A percentile compares a stretch with the other conserved stretches of the same genome.
Evolutionary conservation across 495 filamentous ascomycete species (phyloP).

Genomic region (Penicillium nucicola): DNA sequence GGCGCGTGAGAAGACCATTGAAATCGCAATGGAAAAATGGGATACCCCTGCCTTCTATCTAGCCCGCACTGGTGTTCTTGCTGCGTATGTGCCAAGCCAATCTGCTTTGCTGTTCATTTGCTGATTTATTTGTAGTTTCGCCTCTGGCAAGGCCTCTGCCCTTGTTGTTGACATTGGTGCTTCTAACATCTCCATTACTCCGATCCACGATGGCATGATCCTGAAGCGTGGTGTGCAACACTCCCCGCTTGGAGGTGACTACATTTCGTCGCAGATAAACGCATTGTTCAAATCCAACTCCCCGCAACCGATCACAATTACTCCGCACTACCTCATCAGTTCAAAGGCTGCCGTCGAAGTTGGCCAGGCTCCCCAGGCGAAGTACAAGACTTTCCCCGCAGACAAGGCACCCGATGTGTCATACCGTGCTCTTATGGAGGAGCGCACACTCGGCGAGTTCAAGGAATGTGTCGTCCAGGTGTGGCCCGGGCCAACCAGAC

Average conservation of each 20-base stretch:
- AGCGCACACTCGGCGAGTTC: slow-evolving; percentile 89
- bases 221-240: slow-evolving; percentile 82
- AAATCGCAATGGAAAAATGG: slow-evolving; percentile 95
- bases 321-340: slow-evolving; percentile 82
- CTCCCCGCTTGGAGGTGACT: slow-evolving; percentile 82
- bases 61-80: slow-evolving; percentile 63
- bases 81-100: slow-evolving; percentile 45
- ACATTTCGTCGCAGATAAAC: slow-evolving; percentile 83
- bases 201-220: slow-evolving; percentile 91
- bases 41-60: slow-evolving; percentile 91
- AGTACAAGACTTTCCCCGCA: slow-evolving; percentile 61
- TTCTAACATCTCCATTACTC: slow-evolving; percentile 84
- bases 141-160: slow-evolving; percentile 85
- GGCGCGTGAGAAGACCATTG: slow-evolving; percentile 84
- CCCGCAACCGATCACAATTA: slow-evolving; percentile 75
- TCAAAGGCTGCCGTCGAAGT: slow-evolving; percentile 88
- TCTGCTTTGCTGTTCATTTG: neutral
- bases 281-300: slow-evolving; percentile 65
- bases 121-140: slow-evolving; percentile 55
- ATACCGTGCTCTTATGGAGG: slow-evolving; percentile 82
- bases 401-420: slow-evolving; percentile 61
- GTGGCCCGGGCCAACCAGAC: slow-evolving; percentile 79
- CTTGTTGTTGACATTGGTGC: slow-evolving; percentile 91
- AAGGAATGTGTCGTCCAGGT: slow-evolving; percentile 95
- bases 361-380: slow-evolving; percentile 70